Evolutionary conservation across 2,329 filamentous ascomycete genomes (phyloP).

Genomic region (Diaporthe aspalathi): DNA sequence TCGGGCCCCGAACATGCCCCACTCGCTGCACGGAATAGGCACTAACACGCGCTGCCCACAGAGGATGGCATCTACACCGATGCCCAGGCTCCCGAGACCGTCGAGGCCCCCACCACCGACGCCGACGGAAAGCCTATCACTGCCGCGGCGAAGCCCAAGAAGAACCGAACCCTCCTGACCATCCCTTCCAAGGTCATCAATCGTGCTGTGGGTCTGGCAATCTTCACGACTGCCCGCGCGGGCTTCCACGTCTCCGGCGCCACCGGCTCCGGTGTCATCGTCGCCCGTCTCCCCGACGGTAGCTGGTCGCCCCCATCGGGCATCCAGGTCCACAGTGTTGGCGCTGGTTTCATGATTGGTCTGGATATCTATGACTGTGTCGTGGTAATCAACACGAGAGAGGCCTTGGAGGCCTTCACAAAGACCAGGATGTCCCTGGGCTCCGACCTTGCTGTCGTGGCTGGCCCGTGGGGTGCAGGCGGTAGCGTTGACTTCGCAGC

Average conservation of each 20-base stretch:
- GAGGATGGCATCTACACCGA: slow-evolving; percentile 65
- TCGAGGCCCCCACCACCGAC: slow-evolving; percentile 40
- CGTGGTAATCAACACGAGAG: slow-evolving; percentile 82
- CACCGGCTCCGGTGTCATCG: slow-evolving; percentile 73
- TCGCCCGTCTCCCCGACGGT: slow-evolving; percentile 72
- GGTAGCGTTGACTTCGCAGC: slow-evolving; percentile 73
- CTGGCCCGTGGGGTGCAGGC: slow-evolving; percentile 76
- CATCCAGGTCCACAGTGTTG: slow-evolving; percentile 83
- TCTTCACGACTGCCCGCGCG: slow-evolving; percentile 77
- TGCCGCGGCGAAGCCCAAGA: slow-evolving; percentile 50
- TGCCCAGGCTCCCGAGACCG: slow-evolving; percentile 42
- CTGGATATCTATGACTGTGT: slow-evolving; percentile 92
- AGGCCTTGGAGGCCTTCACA: slow-evolving; percentile 82
- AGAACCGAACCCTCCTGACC: slow-evolving; percentile 61
- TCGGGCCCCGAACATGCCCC: slow-evolving; percentile 14
- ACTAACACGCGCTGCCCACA: slow-evolving; percentile 46
- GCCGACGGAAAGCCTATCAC: slow-evolving; percentile 45
- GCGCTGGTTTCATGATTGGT: slow-evolving; percentile 82
- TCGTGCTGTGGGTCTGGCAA: slow-evolving; percentile 75
- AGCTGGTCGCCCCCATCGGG: slow-evolving; percentile 85
- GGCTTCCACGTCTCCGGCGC: slow-evolving; percentile 75
- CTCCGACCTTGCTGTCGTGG: slow-evolving; percentile 80
- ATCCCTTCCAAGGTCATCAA: slow-evolving; percentile 70
- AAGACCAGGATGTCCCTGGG: slow-evolving; percentile 80
- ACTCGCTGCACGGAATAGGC: background rate